phyloP scores from a whole-genome alignment of 1,284 basidiomycete species.

The Moniliophthora roreri region DNA sequence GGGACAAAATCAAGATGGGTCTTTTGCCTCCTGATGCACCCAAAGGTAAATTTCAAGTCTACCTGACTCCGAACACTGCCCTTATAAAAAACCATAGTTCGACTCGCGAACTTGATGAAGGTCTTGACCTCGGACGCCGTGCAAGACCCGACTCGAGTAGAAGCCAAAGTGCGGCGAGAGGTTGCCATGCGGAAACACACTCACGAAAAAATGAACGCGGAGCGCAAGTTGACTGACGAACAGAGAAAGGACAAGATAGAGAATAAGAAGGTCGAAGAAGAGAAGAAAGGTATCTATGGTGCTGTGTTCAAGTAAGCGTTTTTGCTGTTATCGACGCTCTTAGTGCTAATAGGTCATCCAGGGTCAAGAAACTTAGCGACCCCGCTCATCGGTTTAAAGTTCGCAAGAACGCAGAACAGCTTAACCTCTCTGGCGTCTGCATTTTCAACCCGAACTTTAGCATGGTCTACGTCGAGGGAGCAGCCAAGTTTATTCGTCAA shows the following conservation, averaged over 20 bases:
- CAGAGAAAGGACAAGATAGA: conserved; percentile 87
- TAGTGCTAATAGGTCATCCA: conserved; percentile 28
- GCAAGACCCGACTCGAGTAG: conserved; percentile 96
- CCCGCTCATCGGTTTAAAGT: conserved; percentile 96
- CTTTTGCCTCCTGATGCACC: conserved; percentile 93
- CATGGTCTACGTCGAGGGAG: conserved; percentile 93
- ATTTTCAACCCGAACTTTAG: conserved; percentile 90
- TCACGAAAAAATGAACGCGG: conserved; percentile 93
- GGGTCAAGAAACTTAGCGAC: conserved; percentile 88
- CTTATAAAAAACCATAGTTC: conserved; percentile 54
- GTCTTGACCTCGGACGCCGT: conserved; percentile 96
- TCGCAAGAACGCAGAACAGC: conserved; percentile 92
- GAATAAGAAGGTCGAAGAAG: conserved; percentile 80
- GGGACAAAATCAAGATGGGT: conserved; percentile 95
- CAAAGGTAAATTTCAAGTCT: conserved; percentile 63
- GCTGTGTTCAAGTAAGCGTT: conserved; percentile 85
- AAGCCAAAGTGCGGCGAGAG: conserved; percentile 91
- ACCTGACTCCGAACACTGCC: background rate
- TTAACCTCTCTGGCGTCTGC: conserved; percentile 83
- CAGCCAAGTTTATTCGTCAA: conserved; percentile 80
- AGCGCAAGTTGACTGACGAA: conserved; percentile 90
- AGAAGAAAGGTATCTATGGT: conserved; percentile 84
- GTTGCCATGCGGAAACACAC: conserved; percentile 86
- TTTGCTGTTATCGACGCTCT: conserved; percentile 1
- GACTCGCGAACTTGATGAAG: conserved; percentile 96